phyloP scores from a whole-genome alignment of 306 rosid species.

The Lagenaria siceraria region DNA sequence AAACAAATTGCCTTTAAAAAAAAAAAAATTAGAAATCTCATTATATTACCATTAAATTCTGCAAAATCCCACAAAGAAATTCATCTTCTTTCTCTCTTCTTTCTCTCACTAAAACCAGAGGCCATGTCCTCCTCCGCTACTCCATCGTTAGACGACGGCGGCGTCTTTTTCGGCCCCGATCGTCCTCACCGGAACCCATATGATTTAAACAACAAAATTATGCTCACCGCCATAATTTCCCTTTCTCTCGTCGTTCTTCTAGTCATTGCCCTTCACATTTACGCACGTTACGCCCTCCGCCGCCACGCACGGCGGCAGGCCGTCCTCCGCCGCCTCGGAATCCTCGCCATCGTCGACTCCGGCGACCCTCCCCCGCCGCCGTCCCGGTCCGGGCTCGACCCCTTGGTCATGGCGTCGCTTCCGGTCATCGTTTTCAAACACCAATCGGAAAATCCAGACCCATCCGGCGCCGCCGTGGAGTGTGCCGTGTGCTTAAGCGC shows the following conservation, averaged over 20 bases:
- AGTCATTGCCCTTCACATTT: slow-evolving; percentile 62
- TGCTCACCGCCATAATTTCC: slow-evolving; percentile 44
- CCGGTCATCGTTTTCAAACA: slow-evolving; percentile 29
- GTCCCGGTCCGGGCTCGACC: slow-evolving; percentile 22
- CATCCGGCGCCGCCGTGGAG: slow-evolving; percentile 11
- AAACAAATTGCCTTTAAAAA: too few species aligned
- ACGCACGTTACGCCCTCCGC: slow-evolving; percentile 44
- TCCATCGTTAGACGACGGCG: not conserved
- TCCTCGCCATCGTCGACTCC: slow-evolving; percentile 18
- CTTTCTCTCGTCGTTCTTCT: slow-evolving; percentile 36
- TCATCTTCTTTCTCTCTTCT: not conserved
- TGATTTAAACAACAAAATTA: slow-evolving; percentile 39
- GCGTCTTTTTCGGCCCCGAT: too few species aligned
- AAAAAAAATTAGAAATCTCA: too few species aligned
- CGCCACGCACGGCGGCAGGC: slow-evolving; percentile 57
- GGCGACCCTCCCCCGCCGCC: not conserved
- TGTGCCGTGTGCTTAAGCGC: slow-evolving; percentile 40
- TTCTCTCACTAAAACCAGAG: not conserved
- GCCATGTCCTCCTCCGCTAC: not conserved
- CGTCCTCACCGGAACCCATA: not conserved
- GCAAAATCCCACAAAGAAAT: not conserved
- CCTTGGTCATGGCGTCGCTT: slow-evolving; percentile 25
- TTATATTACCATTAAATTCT: not conserved
- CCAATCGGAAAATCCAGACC: slow-evolving; percentile 4
- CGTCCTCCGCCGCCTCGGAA: slow-evolving; percentile 28